Percentiles rank a stretch among this genome's conserved stretches.
Evolutionary conservation across 345 rosid species (phyloP).

Genomic region (Fremontodendron californicum): DNA sequence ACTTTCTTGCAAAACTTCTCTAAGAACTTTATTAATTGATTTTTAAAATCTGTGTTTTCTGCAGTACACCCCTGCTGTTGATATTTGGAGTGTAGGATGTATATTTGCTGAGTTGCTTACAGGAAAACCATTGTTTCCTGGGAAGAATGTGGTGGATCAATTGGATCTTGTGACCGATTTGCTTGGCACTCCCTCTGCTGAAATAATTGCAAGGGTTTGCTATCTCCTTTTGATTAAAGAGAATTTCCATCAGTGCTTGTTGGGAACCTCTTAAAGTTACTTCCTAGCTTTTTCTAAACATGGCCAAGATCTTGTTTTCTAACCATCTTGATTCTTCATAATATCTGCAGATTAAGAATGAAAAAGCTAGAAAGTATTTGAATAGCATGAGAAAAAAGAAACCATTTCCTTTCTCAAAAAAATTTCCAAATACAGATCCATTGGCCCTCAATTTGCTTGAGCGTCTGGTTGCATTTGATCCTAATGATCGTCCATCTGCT

Average conservation of each 20-base stretch:
- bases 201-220: slow-evolving; percentile 78
- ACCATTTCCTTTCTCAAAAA: slow-evolving; percentile 53
- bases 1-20: not conserved
- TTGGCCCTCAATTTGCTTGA: slow-evolving; percentile 71
- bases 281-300: slow-evolving; percentile 2
- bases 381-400: slow-evolving; percentile 71
- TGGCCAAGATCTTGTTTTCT: not conserved
- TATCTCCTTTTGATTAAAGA: slow-evolving; percentile 11
- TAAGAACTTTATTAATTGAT: slow-evolving; percentile 12
- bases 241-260: slow-evolving; percentile 26
- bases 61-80: slow-evolving; percentile 99
- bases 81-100: slow-evolving; percentile 98
- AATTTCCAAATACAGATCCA: slow-evolving; percentile 66
- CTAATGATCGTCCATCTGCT: slow-evolving; percentile 90
- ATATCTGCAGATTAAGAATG: slow-evolving; percentile 77
- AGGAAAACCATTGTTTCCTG: slow-evolving; percentile 91
- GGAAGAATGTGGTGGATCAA: slow-evolving; percentile 90
- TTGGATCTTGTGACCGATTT: slow-evolving; percentile 92
- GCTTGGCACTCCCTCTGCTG: slow-evolving; percentile 86
- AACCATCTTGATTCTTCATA: slow-evolving; percentile 22
- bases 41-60: slow-evolving; percentile 20
- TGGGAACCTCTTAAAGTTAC: slow-evolving; percentile 7
- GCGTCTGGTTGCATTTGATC: slow-evolving; percentile 90
- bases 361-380: slow-evolving; percentile 89
- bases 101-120: slow-evolving; percentile 93